These are phyloP conservation scores for Passalora sequoiae DNA, from an alignment of 2,329 filamentous ascomycete species.

Conservation along the genomic window DNA sequence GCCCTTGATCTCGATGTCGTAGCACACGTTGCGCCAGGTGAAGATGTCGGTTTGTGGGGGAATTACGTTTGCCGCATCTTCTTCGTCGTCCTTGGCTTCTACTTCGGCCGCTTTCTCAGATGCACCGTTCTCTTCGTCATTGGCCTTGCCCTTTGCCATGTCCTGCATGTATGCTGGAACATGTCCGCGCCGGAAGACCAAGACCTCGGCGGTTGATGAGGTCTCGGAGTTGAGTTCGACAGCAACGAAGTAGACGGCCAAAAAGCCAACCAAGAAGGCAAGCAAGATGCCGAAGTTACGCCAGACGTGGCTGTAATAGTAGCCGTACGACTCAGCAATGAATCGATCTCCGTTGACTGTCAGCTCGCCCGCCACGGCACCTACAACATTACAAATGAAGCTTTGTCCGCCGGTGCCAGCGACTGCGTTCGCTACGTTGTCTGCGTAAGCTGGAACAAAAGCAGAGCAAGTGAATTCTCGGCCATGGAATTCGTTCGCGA, in stretches of 20 bases:
- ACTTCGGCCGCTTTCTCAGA: slow-evolving; percentile 26
- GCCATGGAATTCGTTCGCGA: slow-evolving; percentile 50
- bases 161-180: slow-evolving; percentile 39
- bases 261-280: slow-evolving; percentile 60
- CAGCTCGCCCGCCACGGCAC: slow-evolving; percentile 36
- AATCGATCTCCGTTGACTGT: slow-evolving; percentile 39
- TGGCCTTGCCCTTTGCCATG: slow-evolving; percentile 27
- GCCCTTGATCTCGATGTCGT: slow-evolving; percentile 50
- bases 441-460: slow-evolving; percentile 37
- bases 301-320: slow-evolving; percentile 40
- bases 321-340: slow-evolving; percentile 33
- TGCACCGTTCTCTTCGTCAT: slow-evolving; percentile 35
- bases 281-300: slow-evolving; percentile 64
- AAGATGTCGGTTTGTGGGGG: slow-evolving; percentile 42
- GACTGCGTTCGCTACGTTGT: slow-evolving; percentile 3
- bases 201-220: slow-evolving; percentile 60
- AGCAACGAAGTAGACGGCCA: slow-evolving; percentile 57
- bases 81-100: slow-evolving; percentile 21
- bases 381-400: slow-evolving; percentile 37
- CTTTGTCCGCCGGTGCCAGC: slow-evolving; percentile 24
- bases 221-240: slow-evolving; percentile 62
- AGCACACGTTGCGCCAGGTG: slow-evolving; percentile 53
- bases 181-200: slow-evolving; percentile 55
- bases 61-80: slow-evolving; percentile 35
- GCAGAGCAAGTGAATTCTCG: slow-evolving; percentile 32